These are phyloP conservation scores for Brassica cretica DNA, from an alignment of 345 rosid genomes.

Conservation along the genomic window DNA sequence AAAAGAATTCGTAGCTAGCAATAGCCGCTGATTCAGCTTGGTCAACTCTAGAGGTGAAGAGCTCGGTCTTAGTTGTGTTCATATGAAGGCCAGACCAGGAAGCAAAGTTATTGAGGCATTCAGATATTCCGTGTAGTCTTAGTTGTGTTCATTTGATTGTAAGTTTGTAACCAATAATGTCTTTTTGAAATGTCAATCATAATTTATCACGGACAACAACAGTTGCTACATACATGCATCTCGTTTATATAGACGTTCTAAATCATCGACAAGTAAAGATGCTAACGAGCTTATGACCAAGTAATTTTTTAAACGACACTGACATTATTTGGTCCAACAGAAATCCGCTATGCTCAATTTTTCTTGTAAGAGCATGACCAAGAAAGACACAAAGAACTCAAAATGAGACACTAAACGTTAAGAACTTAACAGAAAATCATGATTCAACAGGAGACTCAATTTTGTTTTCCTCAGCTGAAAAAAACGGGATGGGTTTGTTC, in stretches of 20 bases:
- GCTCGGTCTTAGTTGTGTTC: no score
- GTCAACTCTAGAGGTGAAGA: no score
- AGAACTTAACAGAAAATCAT: background rate
- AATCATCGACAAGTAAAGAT: no score
- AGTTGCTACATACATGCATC: constrained; percentile 10
- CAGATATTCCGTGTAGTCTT: no score
- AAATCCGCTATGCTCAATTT: background rate
- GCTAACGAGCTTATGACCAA: background rate
- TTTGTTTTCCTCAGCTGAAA: constrained; percentile 40
- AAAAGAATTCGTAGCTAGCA: no score
- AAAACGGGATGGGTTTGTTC: constrained; percentile 77
- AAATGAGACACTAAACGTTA: background rate
- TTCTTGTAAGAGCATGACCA: background rate
- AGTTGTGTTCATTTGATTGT: no score
- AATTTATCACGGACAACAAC: background rate
- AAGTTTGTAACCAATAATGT: constrained; percentile 14
- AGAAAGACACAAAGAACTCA: constrained; percentile 10
- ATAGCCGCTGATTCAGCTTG: no score
- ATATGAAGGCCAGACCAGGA: no score
- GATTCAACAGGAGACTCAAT: constrained; percentile 41
- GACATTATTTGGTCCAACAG: constrained; percentile 5
- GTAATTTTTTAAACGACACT: background rate
- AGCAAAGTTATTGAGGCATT: no score
- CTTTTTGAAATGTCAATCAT: constrained; percentile 12
- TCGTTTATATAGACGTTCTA: background rate